phyloP scores from a whole-genome alignment of 208 protist genomes.

The Leishmania major region DNA sequence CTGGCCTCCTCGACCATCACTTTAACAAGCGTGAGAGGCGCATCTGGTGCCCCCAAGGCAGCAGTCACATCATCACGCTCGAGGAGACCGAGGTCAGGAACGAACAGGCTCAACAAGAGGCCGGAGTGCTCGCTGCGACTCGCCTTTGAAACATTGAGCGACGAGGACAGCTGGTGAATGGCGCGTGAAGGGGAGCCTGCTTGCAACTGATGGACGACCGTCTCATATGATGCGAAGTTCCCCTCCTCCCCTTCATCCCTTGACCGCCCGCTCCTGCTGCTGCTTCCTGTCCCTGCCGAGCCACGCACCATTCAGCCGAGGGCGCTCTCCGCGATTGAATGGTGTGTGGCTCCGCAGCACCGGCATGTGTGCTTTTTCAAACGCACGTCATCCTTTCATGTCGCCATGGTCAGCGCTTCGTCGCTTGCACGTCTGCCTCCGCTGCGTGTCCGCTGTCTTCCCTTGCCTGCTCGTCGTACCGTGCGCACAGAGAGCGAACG shows the following conservation, averaged over 20 bases:
- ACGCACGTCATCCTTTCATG: not conserved
- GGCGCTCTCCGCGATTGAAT: too few relatives aligned
- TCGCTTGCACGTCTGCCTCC: not conserved
- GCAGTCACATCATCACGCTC: not conserved
- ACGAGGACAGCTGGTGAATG: conserved; percentile 14
- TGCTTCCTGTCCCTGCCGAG: not conserved
- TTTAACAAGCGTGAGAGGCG: too few relatives aligned
- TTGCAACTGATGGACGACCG: not conserved
- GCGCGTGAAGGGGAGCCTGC: not conserved
- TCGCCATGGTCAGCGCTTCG: not conserved
- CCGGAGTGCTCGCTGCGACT: conserved; percentile 41
- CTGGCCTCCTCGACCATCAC: not conserved
- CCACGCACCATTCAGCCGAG: not conserved
- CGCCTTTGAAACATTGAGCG: conserved; percentile 36
- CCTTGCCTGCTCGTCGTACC: not conserved
- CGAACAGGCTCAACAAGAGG: not conserved
- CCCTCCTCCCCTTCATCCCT: not conserved
- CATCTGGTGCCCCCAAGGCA: not conserved
- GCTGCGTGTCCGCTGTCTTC: not conserved
- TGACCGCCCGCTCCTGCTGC: not conserved
- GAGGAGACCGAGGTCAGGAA: not conserved
- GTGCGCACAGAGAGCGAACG: not conserved
- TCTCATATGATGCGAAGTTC: not conserved
- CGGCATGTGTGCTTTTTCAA: not conserved
- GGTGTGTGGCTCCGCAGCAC: not conserved